Evolutionary conservation across 192 early-diverging fungal genomes (phyloP).

Genomic region (Coemansia sp.): DNA sequence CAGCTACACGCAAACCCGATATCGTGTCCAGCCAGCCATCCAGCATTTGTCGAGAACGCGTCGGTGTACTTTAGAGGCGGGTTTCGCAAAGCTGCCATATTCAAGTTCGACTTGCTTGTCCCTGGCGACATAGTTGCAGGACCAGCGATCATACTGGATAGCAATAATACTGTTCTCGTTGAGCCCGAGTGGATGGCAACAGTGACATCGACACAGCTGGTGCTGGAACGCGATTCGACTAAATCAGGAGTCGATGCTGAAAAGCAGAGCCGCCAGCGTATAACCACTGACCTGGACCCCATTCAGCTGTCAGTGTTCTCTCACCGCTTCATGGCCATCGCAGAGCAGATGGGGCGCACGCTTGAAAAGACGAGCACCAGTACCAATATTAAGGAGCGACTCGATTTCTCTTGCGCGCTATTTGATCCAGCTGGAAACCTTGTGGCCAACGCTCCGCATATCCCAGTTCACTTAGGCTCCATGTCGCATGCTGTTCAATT

Average conservation of each 20-base stretch:
- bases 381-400: conserved; percentile 97
- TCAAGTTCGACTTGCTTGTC: conserved; percentile 62
- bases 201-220: conserved; percentile 72
- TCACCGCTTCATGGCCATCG: conserved; percentile 98
- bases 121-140: conserved; percentile 75
- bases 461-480: conserved; percentile 91
- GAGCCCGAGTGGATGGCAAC: conserved; percentile 78
- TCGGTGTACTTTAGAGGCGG: conserved; percentile 85
- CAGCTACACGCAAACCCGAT: conserved; percentile 2
- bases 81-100: conserved; percentile 69
- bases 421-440: conserved; percentile 88
- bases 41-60: conserved; percentile 48
- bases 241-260: background rate
- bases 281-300: conserved; percentile 72
- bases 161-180: conserved; percentile 85
- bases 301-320: conserved; percentile 91
- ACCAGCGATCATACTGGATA: conserved; percentile 90
- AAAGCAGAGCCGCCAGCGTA: background rate
- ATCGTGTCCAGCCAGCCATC: conserved; percentile 8
- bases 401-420: conserved; percentile 96
- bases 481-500: conserved; percentile 93
- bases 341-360: conserved; percentile 96
- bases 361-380: conserved; percentile 93
- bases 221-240: conserved; percentile 26
- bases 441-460: conserved; percentile 88